phyloP scores from a whole-genome alignment of 345 rosid species.

The Gossypium ekmanianum region DNA sequence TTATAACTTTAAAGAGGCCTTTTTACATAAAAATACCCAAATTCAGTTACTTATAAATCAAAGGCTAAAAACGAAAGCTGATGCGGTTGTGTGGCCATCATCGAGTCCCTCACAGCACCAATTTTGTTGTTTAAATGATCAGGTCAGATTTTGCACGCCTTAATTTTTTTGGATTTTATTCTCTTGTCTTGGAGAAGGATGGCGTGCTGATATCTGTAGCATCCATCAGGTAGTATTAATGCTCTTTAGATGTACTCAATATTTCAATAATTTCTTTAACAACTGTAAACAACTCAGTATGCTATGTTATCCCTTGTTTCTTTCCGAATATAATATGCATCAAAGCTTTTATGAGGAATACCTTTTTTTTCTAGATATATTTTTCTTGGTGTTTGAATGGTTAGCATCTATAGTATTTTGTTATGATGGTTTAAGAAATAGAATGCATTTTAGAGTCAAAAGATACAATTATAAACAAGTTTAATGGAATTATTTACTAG shows the following conservation, averaged over 20 bases:
- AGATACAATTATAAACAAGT: neutral
- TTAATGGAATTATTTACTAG: neutral
- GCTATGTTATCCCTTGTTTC: neutral
- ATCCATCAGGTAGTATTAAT: slow-evolving; percentile 64
- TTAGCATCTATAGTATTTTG: neutral
- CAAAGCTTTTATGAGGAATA: too few relatives aligned
- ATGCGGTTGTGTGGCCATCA: too few relatives aligned
- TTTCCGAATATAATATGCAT: neutral
- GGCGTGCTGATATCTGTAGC: slow-evolving; percentile 83
- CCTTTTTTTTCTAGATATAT: neutral
- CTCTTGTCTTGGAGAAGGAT: slow-evolving; percentile 80
- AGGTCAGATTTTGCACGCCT: slow-evolving; percentile 86
- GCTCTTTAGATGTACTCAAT: neutral
- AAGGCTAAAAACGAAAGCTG: too few relatives aligned
- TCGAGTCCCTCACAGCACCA: too few relatives aligned
- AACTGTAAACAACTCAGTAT: neutral
- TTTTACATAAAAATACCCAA: too few relatives aligned
- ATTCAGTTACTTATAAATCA: too few relatives aligned
- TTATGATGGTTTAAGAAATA: neutral
- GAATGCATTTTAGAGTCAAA: neutral
- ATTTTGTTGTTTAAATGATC: slow-evolving; percentile 19
- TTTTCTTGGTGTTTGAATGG: neutral
- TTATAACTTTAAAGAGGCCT: too few relatives aligned
- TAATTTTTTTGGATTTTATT: slow-evolving; percentile 73
- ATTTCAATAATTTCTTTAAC: neutral